phyloP scores from a whole-genome alignment of 768 basidiomycete genomes.

The Xerocomellus dryophilus region DNA sequence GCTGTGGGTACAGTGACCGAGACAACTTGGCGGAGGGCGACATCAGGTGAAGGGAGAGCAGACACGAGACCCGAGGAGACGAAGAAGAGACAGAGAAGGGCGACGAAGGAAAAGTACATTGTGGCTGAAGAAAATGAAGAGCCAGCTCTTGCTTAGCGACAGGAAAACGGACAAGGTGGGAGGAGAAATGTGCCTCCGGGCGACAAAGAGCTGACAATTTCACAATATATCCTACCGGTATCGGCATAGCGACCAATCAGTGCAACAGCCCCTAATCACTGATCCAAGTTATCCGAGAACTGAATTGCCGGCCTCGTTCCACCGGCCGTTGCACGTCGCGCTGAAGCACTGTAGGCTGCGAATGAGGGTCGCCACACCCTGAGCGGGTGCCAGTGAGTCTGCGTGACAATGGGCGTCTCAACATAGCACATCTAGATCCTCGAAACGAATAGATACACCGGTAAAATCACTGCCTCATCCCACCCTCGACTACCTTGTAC shows the following conservation, averaged over 20 bases:
- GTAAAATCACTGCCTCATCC: constrained; percentile 42
- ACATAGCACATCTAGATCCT: no score
- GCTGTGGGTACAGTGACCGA: constrained; percentile 20
- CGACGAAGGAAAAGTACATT: constrained; percentile 23
- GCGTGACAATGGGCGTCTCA: no score
- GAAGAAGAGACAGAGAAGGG: constrained; percentile 25
- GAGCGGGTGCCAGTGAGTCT: no score
- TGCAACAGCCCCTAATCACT: constrained; percentile 1
- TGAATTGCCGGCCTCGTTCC: no score
- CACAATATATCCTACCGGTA: background rate
- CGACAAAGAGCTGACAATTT: constrained; percentile 5
- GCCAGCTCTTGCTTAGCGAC: constrained; percentile 32
- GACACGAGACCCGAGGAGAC: constrained; percentile 22
- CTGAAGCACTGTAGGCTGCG: no score
- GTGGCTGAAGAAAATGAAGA: constrained; percentile 31
- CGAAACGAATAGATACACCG: background rate
- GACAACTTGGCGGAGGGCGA: constrained; percentile 20
- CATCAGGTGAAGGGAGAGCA: constrained; percentile 26
- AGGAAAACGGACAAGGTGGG: background rate
- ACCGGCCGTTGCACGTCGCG: no score
- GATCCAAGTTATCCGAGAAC: no score
- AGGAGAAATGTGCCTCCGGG: constrained; percentile 35
- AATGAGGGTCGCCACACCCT: no score
- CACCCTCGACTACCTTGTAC: constrained; percentile 84
- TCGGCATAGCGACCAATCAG: constrained; percentile 21